phyloP scores from a whole-genome alignment of 2,329 filamentous ascomycete species.

The Fusarium neocosmosporiellum region DNA sequence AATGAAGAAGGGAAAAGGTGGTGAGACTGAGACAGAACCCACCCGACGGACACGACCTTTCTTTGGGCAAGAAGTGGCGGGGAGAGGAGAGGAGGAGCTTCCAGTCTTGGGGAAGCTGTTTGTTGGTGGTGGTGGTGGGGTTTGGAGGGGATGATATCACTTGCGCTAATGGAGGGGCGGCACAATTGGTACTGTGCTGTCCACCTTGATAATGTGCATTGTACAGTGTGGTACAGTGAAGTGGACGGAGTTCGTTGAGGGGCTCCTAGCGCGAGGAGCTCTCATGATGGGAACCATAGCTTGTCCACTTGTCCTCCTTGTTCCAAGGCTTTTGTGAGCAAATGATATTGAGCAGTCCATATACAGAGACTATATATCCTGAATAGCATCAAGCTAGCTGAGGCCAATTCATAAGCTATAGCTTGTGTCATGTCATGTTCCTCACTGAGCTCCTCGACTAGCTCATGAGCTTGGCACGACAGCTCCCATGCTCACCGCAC shows the following conservation, averaged over 20 bases:
- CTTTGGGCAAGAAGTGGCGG: slow-evolving; percentile 4
- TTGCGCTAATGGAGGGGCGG: slow-evolving; percentile 42
- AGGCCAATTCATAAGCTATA: background rate
- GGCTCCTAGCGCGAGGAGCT: slow-evolving; percentile 9
- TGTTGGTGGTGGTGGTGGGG: slow-evolving; percentile 36
- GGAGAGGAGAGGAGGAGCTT: slow-evolving; percentile 36
- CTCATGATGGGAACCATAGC: slow-evolving; percentile 18
- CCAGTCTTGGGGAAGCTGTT: slow-evolving; percentile 41
- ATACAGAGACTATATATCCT: background rate
- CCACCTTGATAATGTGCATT: background rate
- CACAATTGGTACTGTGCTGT: slow-evolving; percentile 37
- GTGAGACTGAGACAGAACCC: slow-evolving; percentile 27
- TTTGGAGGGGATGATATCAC: slow-evolving; percentile 44
- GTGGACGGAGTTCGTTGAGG: slow-evolving; percentile 13
- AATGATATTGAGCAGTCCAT: background rate
- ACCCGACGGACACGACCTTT: background rate
- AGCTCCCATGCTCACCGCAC: background rate
- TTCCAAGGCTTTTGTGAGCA: background rate
- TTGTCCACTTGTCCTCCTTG: background rate
- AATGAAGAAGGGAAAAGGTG: slow-evolving; percentile 16
- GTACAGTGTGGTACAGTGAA: slow-evolving; percentile 20
- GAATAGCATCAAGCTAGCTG: background rate
- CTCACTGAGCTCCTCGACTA: background rate
- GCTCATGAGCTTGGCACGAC: slow-evolving; percentile 9
- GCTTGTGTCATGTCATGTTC: background rate